These are phyloP conservation scores for Vicia villosa DNA, from an alignment of 306 rosid species.

Conservation along the genomic window DNA sequence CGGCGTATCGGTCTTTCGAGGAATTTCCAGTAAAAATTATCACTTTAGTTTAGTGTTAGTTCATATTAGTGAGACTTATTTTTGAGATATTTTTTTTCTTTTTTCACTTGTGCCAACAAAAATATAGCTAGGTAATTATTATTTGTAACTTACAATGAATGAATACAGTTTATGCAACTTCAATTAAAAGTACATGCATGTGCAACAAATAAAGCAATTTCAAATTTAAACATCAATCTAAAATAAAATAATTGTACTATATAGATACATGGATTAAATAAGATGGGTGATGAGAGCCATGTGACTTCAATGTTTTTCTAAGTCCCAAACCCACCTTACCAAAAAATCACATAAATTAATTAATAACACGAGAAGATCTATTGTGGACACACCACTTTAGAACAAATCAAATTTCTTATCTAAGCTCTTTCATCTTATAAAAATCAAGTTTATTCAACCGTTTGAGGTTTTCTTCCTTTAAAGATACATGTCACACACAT, in stretches of 20 bases:
- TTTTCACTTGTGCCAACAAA: too few relatives aligned
- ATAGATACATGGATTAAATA: constrained; percentile 34
- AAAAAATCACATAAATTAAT: constrained; percentile 38
- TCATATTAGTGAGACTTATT: too few relatives aligned
- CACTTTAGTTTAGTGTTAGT: too few relatives aligned
- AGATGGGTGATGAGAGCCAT: constrained; percentile 56
- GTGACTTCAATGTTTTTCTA: constrained; percentile 47
- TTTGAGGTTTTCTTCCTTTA: constrained; percentile 49
- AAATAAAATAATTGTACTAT: constrained; percentile 38
- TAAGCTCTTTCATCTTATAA: constrained; percentile 6
- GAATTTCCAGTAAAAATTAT: too few relatives aligned
- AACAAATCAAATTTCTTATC: constrained; percentile 9
- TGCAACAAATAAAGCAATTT: constrained; percentile 38
- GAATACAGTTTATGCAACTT: neutral
- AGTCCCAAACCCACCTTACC: constrained; percentile 34
- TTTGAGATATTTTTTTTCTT: too few relatives aligned
- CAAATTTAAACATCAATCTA: constrained; percentile 34
- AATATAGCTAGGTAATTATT: too few relatives aligned
- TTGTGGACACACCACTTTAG: constrained; percentile 43
- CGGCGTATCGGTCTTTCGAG: too few relatives aligned
- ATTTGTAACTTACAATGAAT: too few relatives aligned
- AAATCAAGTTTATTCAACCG: neutral
- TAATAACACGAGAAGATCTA: constrained; percentile 1
- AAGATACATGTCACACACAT: constrained; percentile 47
- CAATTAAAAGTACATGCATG: constrained; percentile 38